Base-by-base conservation (phyloP, 1,284 basidiomycete genomes). In the Spongiforma sp. region DNA sequence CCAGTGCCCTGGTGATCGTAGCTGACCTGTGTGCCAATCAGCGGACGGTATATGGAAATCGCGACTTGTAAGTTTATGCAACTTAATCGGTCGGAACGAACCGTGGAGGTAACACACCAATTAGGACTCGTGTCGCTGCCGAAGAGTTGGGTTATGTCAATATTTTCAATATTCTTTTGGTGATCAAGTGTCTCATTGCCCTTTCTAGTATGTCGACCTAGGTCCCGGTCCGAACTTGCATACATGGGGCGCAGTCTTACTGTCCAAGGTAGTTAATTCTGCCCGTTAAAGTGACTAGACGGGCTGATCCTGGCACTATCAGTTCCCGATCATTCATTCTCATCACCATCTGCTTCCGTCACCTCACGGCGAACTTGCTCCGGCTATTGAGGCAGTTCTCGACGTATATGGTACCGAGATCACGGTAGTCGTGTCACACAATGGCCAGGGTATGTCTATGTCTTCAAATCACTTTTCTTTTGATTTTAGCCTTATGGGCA, bases 281-380 rank as follows among this genome's bases (percentile, higher is more conserved):
- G 12, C 37, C 59, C 4, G 24, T 1, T 12, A 8, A 2, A 24
- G 15, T 24, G 21, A 14, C 28, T 11, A 21, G 30, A 52, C n/a
- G 60, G 50, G 24, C 33, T 68, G 43, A 71, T 37, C 21, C n/a
- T 24, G 21, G n/a, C 54, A 9, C 8, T 53, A n/a, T 26, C 65
- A 93, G 88, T 98, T 95, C 80, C 95, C 96, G 1, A 98, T 98
- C 75, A 83, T 98, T 71, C 91, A 91, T 72, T 93, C 93, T 5
- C 92, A 89, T 8, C 95, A 98, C 73, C 93, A 97, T 74, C 84
- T 98, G 5, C 84, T 98, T 30, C 95, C 96, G 0, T 96, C 94
- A 2, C 96, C 96, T 8, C 79, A 85, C 60, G 92, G 94, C 21
- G 96, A 98, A 77, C 87, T 98, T 21, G 96, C 96, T 0, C 96